Evolutionary conservation across 352 stramenopile species (phyloP), one percentile per base, ranked within the genome.

Genomic region (Aphanomyces cochlioides): DNA sequence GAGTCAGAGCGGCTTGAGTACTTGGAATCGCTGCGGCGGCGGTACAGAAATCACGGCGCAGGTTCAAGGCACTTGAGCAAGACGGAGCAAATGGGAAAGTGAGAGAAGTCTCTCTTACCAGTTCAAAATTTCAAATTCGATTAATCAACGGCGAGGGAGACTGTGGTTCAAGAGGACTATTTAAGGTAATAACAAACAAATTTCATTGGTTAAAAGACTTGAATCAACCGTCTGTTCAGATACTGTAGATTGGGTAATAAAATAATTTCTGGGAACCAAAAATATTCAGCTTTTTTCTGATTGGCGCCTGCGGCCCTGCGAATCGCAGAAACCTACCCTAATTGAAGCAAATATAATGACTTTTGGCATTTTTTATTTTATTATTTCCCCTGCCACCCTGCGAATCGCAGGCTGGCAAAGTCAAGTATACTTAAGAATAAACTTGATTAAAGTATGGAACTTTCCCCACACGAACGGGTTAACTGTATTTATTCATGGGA

Each of bases 341-440:
- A 19, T 53, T 53, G 45, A 53, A 53, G 45, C 45, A 53, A 53
- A 53, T 53, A 53, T 53, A 53, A 53, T 53, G 45, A 53, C 45
- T 53, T 53, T 53, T 53, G 45, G 45, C 45, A 53, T 53, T 53
- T 53, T 53, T 53, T 19, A 53, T 53, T 53, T 53, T 53, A 53
- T 53, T 53, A 53, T 53, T 53, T 53, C 13, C 1, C n/a, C 45
- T 53, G 45, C 45, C 45, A 53, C 1, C 45, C 45, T 53, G 45
- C 45, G 45, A 53, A n/a, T 53, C 13, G 45, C 45, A 53, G 45
- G 45, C 2, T 28, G 28, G 28, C 28, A 28, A 28, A 28, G 28
- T 28, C 28, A 28, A 28, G 28, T 2, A 28, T 28, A 28, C 28
- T 28, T 0, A 28, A 28, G 28, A 28, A 28, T 28, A 28, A 28